A percentile compares a stretch with the other conserved stretches of the same genome.
phyloP scores from a whole-genome alignment of 2,329 filamentous ascomycete genomes.

The Ilyonectria mors-panacis region DNA sequence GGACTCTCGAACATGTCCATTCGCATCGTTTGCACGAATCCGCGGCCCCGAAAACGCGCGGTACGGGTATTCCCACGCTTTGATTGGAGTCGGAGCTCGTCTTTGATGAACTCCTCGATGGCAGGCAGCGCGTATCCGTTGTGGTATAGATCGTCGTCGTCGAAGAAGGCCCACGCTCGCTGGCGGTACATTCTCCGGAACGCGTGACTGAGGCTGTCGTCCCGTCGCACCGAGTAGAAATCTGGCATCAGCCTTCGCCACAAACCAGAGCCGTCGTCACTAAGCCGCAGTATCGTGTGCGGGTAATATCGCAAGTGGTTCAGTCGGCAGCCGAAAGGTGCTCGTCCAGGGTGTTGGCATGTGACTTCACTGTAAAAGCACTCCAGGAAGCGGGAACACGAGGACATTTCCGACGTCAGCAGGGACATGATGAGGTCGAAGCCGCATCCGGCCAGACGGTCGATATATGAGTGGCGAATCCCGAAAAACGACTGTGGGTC shows the following conservation, averaged over 20 bases:
- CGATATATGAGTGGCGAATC: background rate
- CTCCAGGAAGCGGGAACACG: conserved; percentile 3
- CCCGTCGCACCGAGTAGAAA: background rate
- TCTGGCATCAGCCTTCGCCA: background rate
- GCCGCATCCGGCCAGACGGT: conserved; percentile 23
- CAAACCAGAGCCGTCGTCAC: background rate
- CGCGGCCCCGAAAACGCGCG: background rate
- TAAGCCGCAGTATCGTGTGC: background rate
- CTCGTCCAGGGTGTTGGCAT: background rate
- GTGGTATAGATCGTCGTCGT: background rate
- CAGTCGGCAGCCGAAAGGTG: background rate
- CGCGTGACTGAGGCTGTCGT: background rate
- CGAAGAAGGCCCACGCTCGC: conserved; percentile 28
- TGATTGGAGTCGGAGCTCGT: background rate
- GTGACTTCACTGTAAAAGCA: conserved; percentile 13
- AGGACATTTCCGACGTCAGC: background rate
- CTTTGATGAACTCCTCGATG: background rate
- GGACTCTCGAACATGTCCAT: conserved; percentile 1
- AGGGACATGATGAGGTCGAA: conserved; percentile 1
- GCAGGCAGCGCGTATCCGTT: background rate
- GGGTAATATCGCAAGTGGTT: background rate
- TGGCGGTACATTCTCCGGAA: conserved; percentile 26
- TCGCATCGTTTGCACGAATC: background rate
- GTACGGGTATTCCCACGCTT: too few species aligned
- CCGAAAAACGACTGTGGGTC: background rate